Evolutionary conservation across 306 rosid genomes (phyloP), one percentile per base, ranked within the genome.

Genomic region (Arachis stenosperma): DNA sequence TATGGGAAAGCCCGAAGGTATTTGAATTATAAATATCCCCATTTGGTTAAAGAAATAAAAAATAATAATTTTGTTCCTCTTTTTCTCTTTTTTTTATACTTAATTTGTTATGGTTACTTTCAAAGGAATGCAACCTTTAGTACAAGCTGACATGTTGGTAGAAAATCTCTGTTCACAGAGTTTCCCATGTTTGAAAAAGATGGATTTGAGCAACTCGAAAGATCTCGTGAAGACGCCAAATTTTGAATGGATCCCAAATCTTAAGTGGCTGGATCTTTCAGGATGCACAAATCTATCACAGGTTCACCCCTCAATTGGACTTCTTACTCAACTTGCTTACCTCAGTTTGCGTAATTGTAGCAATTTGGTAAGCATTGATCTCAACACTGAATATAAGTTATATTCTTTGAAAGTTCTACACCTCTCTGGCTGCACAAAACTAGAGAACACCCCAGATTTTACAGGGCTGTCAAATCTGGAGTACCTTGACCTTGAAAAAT

Each of bases 1-100:
- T 79, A 5, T 79, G 83, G 83, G 44, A 79, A 7, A 78, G 55
- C 30, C 6, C 0, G 6, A 65, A 60, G 83, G 78, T 79, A 52
- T 42, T 6, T 42, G 4, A 5, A 42, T 42, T 5, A 22, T 22
- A 22, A 22, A 22, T 22, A 1, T 42, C 0, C 8, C 46, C 8
- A 6, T 5, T 42, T 40, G 0, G 4, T 40, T 40, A 40, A 40
- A 40, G 6, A 40, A 3, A 40, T 40, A 40, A 2, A 40, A 40
- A 40, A 40, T 3, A 22, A 22, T 22, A 22, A 22, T 22, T 22
- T 22, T 22, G 1, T 22, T 22, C 27, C 27, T 22, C 27, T 22
- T 22, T 22, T 22, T 22, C 27, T 22, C 27, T 22, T 22, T 22
- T 22, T 22, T 22, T 33, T 2, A 33, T 33, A 33, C 37, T 33